phyloP scores from a whole-genome alignment of 306 rosid species.

The Prunus padus region DNA sequence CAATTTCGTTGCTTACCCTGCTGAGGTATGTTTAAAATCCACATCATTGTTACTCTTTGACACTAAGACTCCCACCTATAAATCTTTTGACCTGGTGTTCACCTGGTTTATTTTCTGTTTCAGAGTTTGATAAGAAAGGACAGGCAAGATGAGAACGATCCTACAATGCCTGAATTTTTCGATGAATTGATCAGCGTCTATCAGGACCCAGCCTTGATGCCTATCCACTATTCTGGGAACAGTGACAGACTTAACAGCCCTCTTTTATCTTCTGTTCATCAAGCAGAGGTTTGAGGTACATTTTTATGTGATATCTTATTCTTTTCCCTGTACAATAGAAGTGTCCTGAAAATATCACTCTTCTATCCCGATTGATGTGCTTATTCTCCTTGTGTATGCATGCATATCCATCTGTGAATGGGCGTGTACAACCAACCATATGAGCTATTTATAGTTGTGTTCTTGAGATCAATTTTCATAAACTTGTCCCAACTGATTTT shows the following conservation, averaged over 20 bases:
- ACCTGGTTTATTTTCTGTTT: conserved; percentile 26
- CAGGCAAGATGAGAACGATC: conserved; percentile 57
- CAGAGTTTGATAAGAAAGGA: conserved; percentile 89
- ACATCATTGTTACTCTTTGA: conserved; percentile 2
- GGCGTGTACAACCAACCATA: background rate
- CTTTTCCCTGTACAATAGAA: conserved; percentile 30
- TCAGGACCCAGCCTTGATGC: conserved; percentile 76
- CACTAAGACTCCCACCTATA: background rate
- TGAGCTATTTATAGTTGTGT: background rate
- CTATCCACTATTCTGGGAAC: conserved; percentile 45
- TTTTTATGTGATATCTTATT: conserved; percentile 13
- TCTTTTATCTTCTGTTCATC: conserved; percentile 42
- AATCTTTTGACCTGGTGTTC: conserved; percentile 13
- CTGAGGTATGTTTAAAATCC: conserved; percentile 60
- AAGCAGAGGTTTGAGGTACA: conserved; percentile 32
- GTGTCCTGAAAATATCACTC: background rate
- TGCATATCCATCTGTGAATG: conserved; percentile 4
- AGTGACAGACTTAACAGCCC: conserved; percentile 50
- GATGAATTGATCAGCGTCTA: conserved; percentile 54
- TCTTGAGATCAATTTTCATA: background rate
- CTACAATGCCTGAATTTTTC: conserved; percentile 56
- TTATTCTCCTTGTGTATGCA: background rate
- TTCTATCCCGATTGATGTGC: background rate
- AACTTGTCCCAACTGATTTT: background rate
- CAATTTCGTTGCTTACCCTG: conserved; percentile 64